Evolutionary conservation across 768 basidiomycete species (phyloP).

Genomic region (Termitomyces titanicus): DNA sequence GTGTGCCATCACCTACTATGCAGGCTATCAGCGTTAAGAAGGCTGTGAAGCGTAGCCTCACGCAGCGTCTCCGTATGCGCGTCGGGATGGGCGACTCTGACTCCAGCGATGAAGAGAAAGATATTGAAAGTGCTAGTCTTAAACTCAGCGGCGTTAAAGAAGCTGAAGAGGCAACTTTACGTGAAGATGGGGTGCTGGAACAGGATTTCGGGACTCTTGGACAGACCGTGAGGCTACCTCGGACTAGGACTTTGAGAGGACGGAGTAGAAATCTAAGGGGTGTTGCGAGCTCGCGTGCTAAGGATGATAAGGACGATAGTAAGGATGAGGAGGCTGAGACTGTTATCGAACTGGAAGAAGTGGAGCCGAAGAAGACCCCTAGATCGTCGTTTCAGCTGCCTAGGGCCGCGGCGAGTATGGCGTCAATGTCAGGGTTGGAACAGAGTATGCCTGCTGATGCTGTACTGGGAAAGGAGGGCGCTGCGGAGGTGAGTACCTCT

Average conservation of each 20-base stretch:
- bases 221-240: background rate
- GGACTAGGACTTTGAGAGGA: background rate
- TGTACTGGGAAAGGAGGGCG: conserved; percentile 68
- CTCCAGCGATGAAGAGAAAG: conserved; percentile 30
- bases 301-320: background rate
- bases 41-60: conserved; percentile 75
- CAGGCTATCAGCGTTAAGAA: conserved; percentile 78
- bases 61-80: conserved; percentile 70
- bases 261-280: background rate
- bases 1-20: too few species aligned
- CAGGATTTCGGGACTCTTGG: conserved; percentile 10
- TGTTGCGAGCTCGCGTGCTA: background rate
- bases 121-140: conserved; percentile 16
- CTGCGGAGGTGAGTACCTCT: conserved; percentile 56
- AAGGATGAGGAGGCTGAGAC: conserved; percentile 5
- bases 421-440: conserved; percentile 52
- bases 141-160: conserved; percentile 21
- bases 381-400: conserved; percentile 37
- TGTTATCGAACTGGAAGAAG: background rate
- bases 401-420: conserved; percentile 36
- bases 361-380: conserved; percentile 22
- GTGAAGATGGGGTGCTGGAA: conserved; percentile 19
- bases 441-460: conserved; percentile 91
- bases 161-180: conserved; percentile 27
- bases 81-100: conserved; percentile 65